Conservation (phyloP, 1,284 basidiomycete species). For the Irpex sp. region DNA sequence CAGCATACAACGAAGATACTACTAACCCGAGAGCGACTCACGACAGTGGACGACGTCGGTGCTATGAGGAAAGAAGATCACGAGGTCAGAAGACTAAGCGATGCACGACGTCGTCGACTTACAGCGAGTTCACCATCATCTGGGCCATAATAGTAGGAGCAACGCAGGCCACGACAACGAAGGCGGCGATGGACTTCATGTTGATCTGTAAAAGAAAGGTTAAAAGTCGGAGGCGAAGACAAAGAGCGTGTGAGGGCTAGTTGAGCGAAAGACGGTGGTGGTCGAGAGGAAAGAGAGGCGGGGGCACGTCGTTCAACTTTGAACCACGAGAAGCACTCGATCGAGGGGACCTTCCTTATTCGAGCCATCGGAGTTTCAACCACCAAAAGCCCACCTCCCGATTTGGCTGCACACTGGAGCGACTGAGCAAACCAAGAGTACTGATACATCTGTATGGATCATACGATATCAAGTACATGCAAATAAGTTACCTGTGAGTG, state of each 20-base stretch:
- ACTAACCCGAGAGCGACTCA: constrained; percentile 30
- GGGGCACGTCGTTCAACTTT: background rate
- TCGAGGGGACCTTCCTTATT: background rate
- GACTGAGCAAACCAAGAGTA: background rate
- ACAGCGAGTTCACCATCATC: constrained; percentile 71
- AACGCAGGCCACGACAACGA: constrained; percentile 42
- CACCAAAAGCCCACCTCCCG: background rate
- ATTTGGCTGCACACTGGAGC: background rate
- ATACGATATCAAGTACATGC: background rate
- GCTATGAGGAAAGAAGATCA: constrained; percentile 19
- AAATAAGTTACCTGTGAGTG: background rate
- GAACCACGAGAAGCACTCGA: background rate
- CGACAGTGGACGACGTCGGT: constrained; percentile 48
- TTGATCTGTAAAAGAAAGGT: background rate
- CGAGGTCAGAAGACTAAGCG: background rate
- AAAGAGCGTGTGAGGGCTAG: constrained; percentile 14
- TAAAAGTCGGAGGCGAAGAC: constrained; percentile 5
- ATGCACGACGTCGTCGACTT: background rate
- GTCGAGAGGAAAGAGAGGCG: background rate
- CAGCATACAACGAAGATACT: background rate
- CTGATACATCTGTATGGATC: background rate
- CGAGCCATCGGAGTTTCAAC: background rate
- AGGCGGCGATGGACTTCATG: constrained; percentile 52
- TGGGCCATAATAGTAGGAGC: constrained; percentile 40
- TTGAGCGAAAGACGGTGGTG: background rate